Percentiles rank a stretch among this genome's conserved stretches.
phyloP scores from a whole-genome alignment of 352 stramenopile genomes.

The Blastocystis sp. region DNA sequence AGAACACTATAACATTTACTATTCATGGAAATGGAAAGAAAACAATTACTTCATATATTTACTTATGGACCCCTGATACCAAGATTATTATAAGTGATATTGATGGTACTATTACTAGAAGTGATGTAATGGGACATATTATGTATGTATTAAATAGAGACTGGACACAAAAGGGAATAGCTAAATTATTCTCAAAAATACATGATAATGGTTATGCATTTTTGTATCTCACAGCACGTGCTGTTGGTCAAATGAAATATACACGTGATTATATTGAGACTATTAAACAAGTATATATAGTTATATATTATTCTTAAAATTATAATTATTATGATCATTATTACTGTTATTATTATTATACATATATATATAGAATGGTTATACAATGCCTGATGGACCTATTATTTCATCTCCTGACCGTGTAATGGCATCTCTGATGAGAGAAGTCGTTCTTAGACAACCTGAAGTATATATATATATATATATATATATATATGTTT shows the following conservation, averaged over 20 bases:
- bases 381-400: conserved; percentile 21
- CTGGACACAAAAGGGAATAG: conserved; percentile 27
- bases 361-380: too few relatives aligned
- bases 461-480: neutral
- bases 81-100: conserved; percentile 30
- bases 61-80: neutral
- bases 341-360: too few relatives aligned
- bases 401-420: conserved; percentile 31
- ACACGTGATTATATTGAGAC: conserved; percentile 27
- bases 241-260: conserved; percentile 36
- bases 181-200: neutral
- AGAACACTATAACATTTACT: too few relatives aligned
- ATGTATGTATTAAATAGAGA: conserved; percentile 33
- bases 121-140: conserved; percentile 35
- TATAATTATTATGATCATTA: too few relatives aligned
- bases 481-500: too few relatives aligned
- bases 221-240: conserved; percentile 28
- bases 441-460: conserved; percentile 24
- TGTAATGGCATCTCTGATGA: conserved; percentile 28
- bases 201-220: conserved; percentile 24
- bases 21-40: too few relatives aligned
- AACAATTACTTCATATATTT: neutral
- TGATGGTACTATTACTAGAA: conserved; percentile 29
- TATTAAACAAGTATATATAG: conserved; percentile 22
- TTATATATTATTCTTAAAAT: too few relatives aligned